Base-by-base conservation (phyloP, 176 grass and related monocot genomes). In the Miscanthus lutarioriparius region DNA sequence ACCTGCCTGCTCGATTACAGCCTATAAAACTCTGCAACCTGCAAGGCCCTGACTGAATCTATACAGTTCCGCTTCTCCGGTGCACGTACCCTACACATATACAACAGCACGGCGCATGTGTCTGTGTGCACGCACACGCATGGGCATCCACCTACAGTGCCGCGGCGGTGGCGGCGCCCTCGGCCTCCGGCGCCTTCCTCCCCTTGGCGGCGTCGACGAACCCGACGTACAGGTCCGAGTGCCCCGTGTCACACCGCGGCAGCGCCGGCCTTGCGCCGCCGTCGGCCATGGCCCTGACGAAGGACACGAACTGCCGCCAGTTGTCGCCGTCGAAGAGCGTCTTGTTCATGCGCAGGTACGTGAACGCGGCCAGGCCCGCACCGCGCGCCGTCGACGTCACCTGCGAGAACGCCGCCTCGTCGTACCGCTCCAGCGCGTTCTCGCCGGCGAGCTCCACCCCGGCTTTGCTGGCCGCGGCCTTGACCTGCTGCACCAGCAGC, bases 391-490 rank as follows among this genome's bases (percentile, higher is more conserved):
- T 95, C 8, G 79, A 79, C 63, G 83, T 26, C 62, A 98, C 89
- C 90, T 93, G 93, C 15, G 79, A 63, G 73, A 93, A 95, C 64
- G 96, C 96, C 8, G 64, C 20, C n/a, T 92, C 93, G 71, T 98
- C 96, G 86, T 98, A 98, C 68, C 96, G 77, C 83, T 95, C 89
- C 32, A 98, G 82, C 70, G 96, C 93, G 80, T 98, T 98, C 91
- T 98, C 96, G 17, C 96, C 96, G 38, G 93, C 93, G 51, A 98
- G 85, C 83, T 93, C 89, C 49, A 72, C 91, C 23, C 91, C 67
- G 14, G 89, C 91, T 2, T 27, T 36, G 4, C 23, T n/a, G 2
- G 85, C 74, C 9, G 91, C 91, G 0, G 58, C 82, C 80, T 81
- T 90, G 17, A 98, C 93, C 75, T 98, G 93, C 76, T 72, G 72